A percentile compares a stretch with the other conserved stretches of the same genome.
Conservation (phyloP, 2,329 filamentous ascomycete species). For the Scopulariopsis brevicaulis region DNA sequence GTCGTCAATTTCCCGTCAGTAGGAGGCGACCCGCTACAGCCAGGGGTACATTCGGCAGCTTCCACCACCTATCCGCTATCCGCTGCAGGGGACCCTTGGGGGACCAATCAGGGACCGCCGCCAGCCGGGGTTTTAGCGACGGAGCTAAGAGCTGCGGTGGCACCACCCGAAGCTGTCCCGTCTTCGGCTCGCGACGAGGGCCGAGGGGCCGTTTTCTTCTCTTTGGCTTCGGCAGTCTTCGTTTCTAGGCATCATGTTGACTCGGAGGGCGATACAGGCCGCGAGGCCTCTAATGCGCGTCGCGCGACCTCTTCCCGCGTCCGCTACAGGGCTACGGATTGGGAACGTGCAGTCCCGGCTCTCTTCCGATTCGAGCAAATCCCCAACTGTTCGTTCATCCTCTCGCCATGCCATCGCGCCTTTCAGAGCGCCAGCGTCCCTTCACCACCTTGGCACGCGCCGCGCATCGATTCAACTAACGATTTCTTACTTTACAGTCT, state of each 20-base stretch:
- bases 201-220: background rate
- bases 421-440: no score
- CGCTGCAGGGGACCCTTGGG: background rate
- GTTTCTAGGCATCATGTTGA: background rate
- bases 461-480: background rate
- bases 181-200: background rate
- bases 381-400: background rate
- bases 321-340: background rate
- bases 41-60: background rate
- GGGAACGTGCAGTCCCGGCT: background rate
- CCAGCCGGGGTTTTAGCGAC: slow-evolving; percentile 2
- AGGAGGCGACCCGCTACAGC: background rate
- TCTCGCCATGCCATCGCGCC: background rate
- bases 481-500: slow-evolving; percentile 18
- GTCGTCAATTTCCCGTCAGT: slow-evolving; percentile 1
- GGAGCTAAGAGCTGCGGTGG: no score
- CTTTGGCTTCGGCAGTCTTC: background rate
- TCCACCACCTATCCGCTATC: background rate
- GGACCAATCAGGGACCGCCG: background rate
- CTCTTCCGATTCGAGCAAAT: background rate
- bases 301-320: background rate
- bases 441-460: background rate
- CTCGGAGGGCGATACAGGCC: background rate
- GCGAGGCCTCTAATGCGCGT: background rate
- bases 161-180: background rate